A percentile compares a stretch with the other conserved stretches of the same genome.
Evolutionary conservation across 2,329 filamentous ascomycete genomes (phyloP).

Genomic region (Alternaria rosae): DNA sequence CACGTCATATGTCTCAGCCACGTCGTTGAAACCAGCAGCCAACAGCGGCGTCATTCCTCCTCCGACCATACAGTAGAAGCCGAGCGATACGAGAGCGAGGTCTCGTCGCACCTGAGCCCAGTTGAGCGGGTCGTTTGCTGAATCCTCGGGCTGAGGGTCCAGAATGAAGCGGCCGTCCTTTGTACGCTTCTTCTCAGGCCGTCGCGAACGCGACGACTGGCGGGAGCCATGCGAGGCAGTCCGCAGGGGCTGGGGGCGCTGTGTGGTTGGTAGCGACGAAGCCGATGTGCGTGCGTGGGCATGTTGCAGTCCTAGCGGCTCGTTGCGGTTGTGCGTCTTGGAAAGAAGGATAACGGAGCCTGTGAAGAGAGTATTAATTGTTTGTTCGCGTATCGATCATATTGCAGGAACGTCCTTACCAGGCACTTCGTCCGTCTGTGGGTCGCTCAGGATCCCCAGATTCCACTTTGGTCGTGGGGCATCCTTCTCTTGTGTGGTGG

Average conservation of each 20-base stretch:
- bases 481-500: conserved; percentile 13
- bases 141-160: conserved; percentile 91
- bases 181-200: conserved; percentile 73
- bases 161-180: conserved; percentile 83
- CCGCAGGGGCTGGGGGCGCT: conserved; percentile 27
- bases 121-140: conserved; percentile 88
- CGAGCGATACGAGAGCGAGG: conserved; percentile 78
- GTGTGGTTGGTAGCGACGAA: conserved; percentile 57
- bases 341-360: conserved; percentile 69
- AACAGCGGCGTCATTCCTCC: conserved; percentile 91
- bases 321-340: conserved; percentile 63
- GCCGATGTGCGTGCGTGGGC: conserved; percentile 67
- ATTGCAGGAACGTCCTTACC: conserved; percentile 60
- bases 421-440: conserved; percentile 83
- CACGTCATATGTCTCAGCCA: conserved; percentile 72
- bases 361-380: conserved; percentile 30
- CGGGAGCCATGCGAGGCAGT: conserved; percentile 29
- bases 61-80: conserved; percentile 91
- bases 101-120: conserved; percentile 87
- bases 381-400: neutral
- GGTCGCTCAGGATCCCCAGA: conserved; percentile 85
- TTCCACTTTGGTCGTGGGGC: conserved; percentile 52
- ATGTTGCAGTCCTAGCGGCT: conserved; percentile 67
- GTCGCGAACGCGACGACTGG: conserved; percentile 30
- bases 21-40: conserved; percentile 86